Base-by-base conservation (phyloP, 805 yeast genomes). In the Starmera caribaea region DNA sequence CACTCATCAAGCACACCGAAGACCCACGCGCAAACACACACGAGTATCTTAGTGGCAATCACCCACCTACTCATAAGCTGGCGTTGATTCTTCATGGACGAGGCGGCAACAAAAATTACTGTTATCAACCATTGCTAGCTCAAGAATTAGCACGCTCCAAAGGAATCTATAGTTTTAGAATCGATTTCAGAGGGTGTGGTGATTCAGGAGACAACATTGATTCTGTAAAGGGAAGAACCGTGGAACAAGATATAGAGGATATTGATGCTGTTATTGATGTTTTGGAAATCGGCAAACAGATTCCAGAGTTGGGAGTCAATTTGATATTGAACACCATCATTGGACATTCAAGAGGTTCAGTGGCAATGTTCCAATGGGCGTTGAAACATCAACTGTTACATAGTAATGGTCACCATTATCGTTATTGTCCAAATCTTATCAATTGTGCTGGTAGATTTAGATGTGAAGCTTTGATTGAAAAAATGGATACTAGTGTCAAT, bases 101-200 rank as follows among this genome's bases (percentile, higher is more conserved):
- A 45, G 89, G 79, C 1, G 94, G 95, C 0, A 94, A 89, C 55
- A 74, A 86, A 47, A 74, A 83, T 62, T 81, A 85, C 55, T 76
- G 85, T 43, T 88, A 81, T 58, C 87, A 81, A 46, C 71, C 73
- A 21, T 49, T 61, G 13, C 58, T 86, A 34, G 89, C 94, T 0
- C 71, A 72, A 24, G 61, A 59, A 21, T 56, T 89, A 40, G 78
- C 88, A 0, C 54, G 62, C 2, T 69, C 71, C 13, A 55, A 71
- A 42, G 95, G 94, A 0, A 63, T 76, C 41, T 76, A 69, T 53
- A 73, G 81, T 4, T 67, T 86, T 37, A 65, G 97, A 46, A 78
- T 88, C 48, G 97, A 89, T 58, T 88, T 89, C 51, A 68, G 96
- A 40, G 83, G 81, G 7, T 81, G 92, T 57, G 97, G 97, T 1